A percentile compares a stretch with the other conserved stretches of the same genome.
Conservation (phyloP, 345 rosid genomes). For the Eucalyptus microcorys region DNA sequence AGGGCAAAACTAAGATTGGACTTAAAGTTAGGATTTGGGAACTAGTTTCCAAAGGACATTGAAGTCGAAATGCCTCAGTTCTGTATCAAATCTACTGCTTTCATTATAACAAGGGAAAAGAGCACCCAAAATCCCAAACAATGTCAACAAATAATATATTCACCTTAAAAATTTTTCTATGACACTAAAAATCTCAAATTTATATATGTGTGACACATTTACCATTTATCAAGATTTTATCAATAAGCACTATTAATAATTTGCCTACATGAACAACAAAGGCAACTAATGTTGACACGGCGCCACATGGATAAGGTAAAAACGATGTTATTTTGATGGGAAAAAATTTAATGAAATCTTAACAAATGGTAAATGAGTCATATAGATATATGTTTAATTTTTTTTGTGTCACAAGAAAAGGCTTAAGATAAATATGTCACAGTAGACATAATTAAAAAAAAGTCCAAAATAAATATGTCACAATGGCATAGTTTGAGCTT, state of each 20-base stretch:
- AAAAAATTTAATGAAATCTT: background rate
- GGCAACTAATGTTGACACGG: no score
- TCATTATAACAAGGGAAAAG: background rate
- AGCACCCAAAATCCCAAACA: background rate
- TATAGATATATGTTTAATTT: no score
- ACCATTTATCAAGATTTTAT: background rate
- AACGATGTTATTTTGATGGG: background rate
- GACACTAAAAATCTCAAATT: no score
- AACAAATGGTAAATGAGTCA: no score
- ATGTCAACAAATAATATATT: no score
- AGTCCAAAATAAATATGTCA: no score
- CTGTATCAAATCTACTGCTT: background rate
- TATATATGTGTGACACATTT: no score
- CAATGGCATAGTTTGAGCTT: no score
- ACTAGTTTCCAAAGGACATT: background rate
- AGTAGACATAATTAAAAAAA: no score
- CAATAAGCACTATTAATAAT: background rate
- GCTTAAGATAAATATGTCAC: no score
- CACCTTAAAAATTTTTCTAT: no score
- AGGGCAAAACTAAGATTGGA: background rate
- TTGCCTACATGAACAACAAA: background rate
- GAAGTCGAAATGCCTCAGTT: background rate
- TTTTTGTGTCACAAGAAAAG: no score
- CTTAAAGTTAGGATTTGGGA: background rate
- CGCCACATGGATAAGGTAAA: background rate